Base-by-base conservation (phyloP, 2,329 filamentous ascomycete species). In the Nannizziopsis barbatae region DNA sequence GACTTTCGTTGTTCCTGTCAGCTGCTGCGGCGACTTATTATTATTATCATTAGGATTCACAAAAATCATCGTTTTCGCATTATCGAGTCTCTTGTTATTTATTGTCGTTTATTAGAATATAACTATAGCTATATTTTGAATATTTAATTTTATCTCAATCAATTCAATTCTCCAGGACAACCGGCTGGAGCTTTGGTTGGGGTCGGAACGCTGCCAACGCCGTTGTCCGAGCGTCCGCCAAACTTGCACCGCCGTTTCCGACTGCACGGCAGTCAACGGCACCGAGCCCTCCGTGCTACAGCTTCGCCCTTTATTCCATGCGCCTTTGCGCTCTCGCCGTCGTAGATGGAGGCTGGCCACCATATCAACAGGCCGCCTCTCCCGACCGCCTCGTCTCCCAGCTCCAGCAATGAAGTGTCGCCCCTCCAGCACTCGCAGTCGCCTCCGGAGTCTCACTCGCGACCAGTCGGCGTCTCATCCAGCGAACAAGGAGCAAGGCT, bases 261-360 rank as follows among this genome's bases (percentile, higher is more conserved):
- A 40, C 44, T 5, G 36, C 44, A 14, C 31, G 27, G 22, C 36
- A 14, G 35, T 38, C 36, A 22, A 18, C 44, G n/a, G 22, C 22
- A 27, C 22, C 22, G 22, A 27, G 22, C 7, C 22, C 22, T 27
- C 35, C 36, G 36, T 45, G 32, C 17, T 27, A 46, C 36, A 22
- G 22, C 8, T 33, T 20, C 39, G n/a, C 36, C 14, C 33, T 43
- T 15, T 32, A 39, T 39, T 40, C 36, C 14, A 46, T 33, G 44
- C 9, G 44, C 44, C 14, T 11, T 35, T 15, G 33, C 8, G 15
- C 22, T n/a, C 22, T 7, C 36, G 20, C 20, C 12, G 33, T 46
- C 39, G 36, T 46, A 46, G 35, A 46, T 46, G 44, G 44, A 46
- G 14, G 27, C 22, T 46, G 36, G 22, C 22, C 44, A 22, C 11